A percentile compares a stretch with the other conserved stretches of the same genome.
Evolutionary conservation across 345 rosid genomes (phyloP).

Genomic region (Citrus unshiu): DNA sequence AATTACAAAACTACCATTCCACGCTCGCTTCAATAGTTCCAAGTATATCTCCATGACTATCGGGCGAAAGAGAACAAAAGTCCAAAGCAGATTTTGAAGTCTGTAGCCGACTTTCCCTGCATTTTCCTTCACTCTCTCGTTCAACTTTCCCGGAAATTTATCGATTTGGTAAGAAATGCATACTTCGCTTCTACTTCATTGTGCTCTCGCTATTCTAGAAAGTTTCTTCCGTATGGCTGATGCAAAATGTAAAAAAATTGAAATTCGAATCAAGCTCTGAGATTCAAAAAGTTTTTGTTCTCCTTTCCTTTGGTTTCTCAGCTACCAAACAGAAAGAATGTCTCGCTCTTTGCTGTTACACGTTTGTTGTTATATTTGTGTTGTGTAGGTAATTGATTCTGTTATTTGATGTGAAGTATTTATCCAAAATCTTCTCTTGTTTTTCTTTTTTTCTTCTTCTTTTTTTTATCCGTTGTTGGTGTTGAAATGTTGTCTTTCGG

Average conservation of each 20-base stretch:
- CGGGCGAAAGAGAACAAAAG: neutral
- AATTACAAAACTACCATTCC: constrained; percentile 9
- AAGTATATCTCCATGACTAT: neutral
- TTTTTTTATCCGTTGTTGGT: neutral
- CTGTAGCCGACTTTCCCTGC: constrained; percentile 1
- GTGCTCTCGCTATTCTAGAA: constrained; percentile 12
- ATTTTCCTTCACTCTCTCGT: constrained; percentile 34
- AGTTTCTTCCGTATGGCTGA: constrained; percentile 4
- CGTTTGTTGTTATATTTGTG: neutral
- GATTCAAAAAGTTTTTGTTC: neutral
- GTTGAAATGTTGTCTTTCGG: neutral
- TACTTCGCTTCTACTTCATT: neutral
- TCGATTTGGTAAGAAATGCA: constrained; percentile 26
- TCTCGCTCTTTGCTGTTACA: neutral
- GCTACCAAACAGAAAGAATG: neutral
- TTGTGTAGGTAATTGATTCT: neutral
- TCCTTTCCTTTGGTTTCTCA: neutral
- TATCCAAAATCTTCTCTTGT: neutral
- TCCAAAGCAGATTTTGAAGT: neutral
- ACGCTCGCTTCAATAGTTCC: neutral
- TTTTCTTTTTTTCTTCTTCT: too few species aligned
- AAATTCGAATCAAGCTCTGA: neutral
- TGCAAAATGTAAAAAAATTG: constrained; percentile 1
- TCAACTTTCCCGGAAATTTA: constrained; percentile 33
- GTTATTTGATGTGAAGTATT: neutral